These are phyloP conservation scores for Eleusine coracana DNA, from an alignment of 176 grass and related monocot genomes.

Conservation along the genomic window DNA sequence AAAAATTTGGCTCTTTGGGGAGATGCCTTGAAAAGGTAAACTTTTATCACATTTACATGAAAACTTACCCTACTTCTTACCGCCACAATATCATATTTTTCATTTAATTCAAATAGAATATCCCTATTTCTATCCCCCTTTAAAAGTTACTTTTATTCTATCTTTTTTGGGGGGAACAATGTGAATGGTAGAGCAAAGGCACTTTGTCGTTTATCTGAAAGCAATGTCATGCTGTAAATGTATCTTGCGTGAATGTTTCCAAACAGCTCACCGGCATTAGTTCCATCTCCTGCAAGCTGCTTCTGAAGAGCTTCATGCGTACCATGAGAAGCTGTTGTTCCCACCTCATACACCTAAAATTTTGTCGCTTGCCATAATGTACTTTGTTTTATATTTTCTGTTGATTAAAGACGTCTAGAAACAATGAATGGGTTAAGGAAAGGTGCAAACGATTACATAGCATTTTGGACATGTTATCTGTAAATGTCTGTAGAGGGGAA, in stretches of 20 bases:
- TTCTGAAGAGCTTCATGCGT: slow-evolving; percentile 8
- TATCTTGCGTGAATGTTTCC: slow-evolving; percentile 8
- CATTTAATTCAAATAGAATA: neutral
- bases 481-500: slow-evolving; percentile 13
- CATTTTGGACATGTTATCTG: slow-evolving; percentile 25
- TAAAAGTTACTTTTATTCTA: neutral
- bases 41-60: neutral
- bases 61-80: neutral
- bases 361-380: slow-evolving; percentile 7
- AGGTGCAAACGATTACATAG: neutral
- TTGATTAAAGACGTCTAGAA: slow-evolving; percentile 12
- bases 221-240: neutral
- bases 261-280: slow-evolving; percentile 26
- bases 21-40: slow-evolving; percentile 15
- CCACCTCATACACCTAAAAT: slow-evolving; percentile 7
- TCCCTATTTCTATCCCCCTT: neutral
- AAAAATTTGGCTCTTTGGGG: neutral
- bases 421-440: neutral
- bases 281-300: slow-evolving; percentile 7
- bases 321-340: slow-evolving; percentile 13
- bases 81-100: neutral
- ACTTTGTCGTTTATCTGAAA: slow-evolving; percentile 18
- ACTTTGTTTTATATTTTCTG: slow-evolving; percentile 3
- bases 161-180: neutral
- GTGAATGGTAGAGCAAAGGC: neutral